Conservation (phyloP, 1,284 basidiomycete species). For the Sphagnurus paluster region DNA sequence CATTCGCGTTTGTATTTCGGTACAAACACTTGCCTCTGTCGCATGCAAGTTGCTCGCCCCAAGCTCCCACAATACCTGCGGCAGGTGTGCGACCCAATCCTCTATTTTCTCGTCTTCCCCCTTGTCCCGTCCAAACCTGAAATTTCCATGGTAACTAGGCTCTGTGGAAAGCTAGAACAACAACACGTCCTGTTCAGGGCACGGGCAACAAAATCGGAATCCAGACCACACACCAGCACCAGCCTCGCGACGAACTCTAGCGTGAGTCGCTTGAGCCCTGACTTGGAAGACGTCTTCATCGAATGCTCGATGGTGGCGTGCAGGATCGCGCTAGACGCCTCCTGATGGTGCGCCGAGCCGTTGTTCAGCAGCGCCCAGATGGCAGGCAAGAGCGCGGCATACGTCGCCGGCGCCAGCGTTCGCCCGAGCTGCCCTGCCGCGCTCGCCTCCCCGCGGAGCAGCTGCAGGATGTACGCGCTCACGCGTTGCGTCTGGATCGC, state of each 20-base stretch:
- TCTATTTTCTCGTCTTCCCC: slow-evolving; percentile 42
- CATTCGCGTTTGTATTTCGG: not conserved
- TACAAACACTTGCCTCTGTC: slow-evolving; percentile 50
- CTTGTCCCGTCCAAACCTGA: slow-evolving; percentile 37
- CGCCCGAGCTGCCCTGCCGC: slow-evolving; percentile 38
- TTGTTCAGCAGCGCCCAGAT: slow-evolving; percentile 80
- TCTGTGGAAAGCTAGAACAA: slow-evolving; percentile 63
- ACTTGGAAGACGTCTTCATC: slow-evolving; percentile 52
- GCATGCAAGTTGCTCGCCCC: slow-evolving; percentile 54
- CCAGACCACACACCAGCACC: slow-evolving; percentile 52
- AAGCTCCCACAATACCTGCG: slow-evolving; percentile 83
- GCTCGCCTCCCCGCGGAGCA: slow-evolving; percentile 59
- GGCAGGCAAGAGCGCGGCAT: slow-evolving; percentile 74
- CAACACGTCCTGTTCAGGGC: slow-evolving; percentile 10
- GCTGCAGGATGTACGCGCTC: slow-evolving; percentile 66
- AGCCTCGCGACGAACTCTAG: slow-evolving; percentile 74
- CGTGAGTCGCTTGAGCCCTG: slow-evolving; percentile 60
- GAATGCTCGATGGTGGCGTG: slow-evolving; percentile 61
- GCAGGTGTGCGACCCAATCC: slow-evolving; percentile 70
- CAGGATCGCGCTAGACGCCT: slow-evolving; percentile 41
- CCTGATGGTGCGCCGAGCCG: slow-evolving; percentile 21
- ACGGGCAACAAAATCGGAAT: not conserved
- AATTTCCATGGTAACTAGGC: slow-evolving; percentile 51
- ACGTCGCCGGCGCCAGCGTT: slow-evolving; percentile 61
- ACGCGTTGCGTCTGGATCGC: slow-evolving; percentile 54